Evolutionary conservation across 768 basidiomycete species (phyloP).

Genomic region (Amanita pallidorosea): DNA sequence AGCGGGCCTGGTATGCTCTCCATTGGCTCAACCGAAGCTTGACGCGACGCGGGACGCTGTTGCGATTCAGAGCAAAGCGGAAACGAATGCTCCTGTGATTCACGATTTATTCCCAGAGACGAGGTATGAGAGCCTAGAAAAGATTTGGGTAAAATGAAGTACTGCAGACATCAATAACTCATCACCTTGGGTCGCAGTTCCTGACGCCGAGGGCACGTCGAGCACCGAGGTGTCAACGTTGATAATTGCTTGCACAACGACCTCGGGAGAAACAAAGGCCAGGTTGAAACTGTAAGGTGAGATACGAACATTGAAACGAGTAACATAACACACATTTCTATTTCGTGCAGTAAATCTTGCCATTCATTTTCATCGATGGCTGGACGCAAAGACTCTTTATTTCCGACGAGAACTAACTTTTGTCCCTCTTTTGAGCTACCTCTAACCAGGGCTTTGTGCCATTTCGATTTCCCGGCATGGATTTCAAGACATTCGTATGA

Average conservation of each 20-base stretch:
- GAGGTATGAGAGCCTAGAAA: slow-evolving; percentile 27
- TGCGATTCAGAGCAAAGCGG: slow-evolving; percentile 16
- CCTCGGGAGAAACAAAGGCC: slow-evolving; percentile 31
- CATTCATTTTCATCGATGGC: slow-evolving; percentile 46
- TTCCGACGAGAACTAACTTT: slow-evolving; percentile 41
- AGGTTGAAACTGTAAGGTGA: slow-evolving; percentile 22
- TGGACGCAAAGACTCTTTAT: slow-evolving; percentile 32
- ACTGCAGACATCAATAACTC: not conserved
- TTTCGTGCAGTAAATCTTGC: slow-evolving; percentile 40
- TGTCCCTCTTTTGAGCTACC: slow-evolving; percentile 40
- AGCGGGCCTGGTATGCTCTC: slow-evolving; percentile 8
- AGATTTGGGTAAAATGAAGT: slow-evolving; percentile 2
- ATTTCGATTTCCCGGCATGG: slow-evolving; percentile 33
- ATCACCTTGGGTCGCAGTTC: slow-evolving; percentile 9
- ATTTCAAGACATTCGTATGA: slow-evolving; percentile 55
- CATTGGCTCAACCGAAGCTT: slow-evolving; percentile 27
- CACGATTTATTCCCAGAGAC: slow-evolving; percentile 40
- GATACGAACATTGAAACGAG: not conserved
- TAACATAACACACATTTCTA: slow-evolving; percentile 15
- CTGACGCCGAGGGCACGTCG: slow-evolving; percentile 7
- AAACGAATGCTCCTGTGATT: slow-evolving; percentile 38
- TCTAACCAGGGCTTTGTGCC: slow-evolving; percentile 40
- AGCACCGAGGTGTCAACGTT: slow-evolving; percentile 23
- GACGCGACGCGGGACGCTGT: slow-evolving; percentile 25
- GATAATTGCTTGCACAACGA: slow-evolving; percentile 42